A percentile compares a stretch with the other conserved stretches of the same genome.
Evolutionary conservation across 2,329 filamentous ascomycete species (phyloP).

Genomic region (Microascus cirrosus): DNA sequence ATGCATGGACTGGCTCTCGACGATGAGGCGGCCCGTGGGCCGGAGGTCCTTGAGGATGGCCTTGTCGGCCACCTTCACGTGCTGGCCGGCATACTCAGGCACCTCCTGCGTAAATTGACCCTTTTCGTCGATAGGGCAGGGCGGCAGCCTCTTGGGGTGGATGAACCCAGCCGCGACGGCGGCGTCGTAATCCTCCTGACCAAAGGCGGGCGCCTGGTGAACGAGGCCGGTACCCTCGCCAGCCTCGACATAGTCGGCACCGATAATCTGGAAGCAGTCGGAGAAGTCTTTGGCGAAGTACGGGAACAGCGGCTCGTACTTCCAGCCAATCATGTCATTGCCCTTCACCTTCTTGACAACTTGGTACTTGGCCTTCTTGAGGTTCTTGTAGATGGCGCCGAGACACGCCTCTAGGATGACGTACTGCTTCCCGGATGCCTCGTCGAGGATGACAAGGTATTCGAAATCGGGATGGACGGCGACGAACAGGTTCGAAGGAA

Average conservation of each 20-base stretch:
- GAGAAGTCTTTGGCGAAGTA: slow-evolving; percentile 65
- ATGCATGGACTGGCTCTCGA: slow-evolving; percentile 13
- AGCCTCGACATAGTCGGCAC: slow-evolving; percentile 59
- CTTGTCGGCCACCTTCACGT: slow-evolving; percentile 16
- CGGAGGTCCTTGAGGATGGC: slow-evolving; percentile 14
- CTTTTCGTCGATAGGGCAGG: slow-evolving; percentile 57
- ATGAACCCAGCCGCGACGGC: slow-evolving; percentile 55
- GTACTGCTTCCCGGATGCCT: slow-evolving; percentile 54
- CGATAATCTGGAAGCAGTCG: slow-evolving; percentile 56
- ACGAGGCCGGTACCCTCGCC: slow-evolving; percentile 67
- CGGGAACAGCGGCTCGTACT: slow-evolving; percentile 59
- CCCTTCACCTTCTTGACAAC: slow-evolving; percentile 57
- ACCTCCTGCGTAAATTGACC: slow-evolving; percentile 14
- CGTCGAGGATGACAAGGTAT: slow-evolving; percentile 63
- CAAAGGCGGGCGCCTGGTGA: slow-evolving; percentile 64
- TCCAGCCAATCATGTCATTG: slow-evolving; percentile 58
- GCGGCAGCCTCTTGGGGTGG: slow-evolving; percentile 48
- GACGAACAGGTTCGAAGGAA: slow-evolving; percentile 66
- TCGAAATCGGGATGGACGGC: slow-evolving; percentile 68
- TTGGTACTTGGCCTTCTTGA: slow-evolving; percentile 67
- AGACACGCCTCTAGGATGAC: slow-evolving; percentile 58
- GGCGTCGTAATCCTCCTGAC: slow-evolving; percentile 67
- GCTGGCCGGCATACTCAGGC: slow-evolving; percentile 12
- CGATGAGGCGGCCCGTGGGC: slow-evolving; percentile 11
- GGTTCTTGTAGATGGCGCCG: slow-evolving; percentile 62